Conservation (phyloP, 2,329 filamentous ascomycete species). For the Diplodia mutila region DNA sequence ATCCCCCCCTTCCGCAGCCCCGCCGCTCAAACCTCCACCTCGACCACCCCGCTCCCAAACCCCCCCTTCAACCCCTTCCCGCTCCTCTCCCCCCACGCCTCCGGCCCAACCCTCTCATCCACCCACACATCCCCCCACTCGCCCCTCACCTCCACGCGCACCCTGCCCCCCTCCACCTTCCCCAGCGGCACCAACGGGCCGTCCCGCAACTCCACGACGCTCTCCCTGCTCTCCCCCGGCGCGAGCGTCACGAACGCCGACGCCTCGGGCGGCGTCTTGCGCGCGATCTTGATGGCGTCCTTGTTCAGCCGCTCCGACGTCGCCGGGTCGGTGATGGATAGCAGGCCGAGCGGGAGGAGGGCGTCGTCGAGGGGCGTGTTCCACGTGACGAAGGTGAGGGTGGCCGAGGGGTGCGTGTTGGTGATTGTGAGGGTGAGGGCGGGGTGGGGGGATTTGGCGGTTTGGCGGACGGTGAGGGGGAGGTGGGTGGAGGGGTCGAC, state of each 20-base stretch:
- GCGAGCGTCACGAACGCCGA: slow-evolving; percentile 41
- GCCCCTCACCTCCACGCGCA: slow-evolving; percentile 41
- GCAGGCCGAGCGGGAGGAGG: slow-evolving; percentile 44
- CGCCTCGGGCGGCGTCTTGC: slow-evolving; percentile 43
- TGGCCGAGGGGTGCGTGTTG: slow-evolving; percentile 39
- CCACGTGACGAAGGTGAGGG: slow-evolving; percentile 46
- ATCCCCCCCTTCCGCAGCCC: too few species aligned
- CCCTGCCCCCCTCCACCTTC: slow-evolving; percentile 43
- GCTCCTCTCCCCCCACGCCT: neutral
- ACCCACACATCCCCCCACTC: slow-evolving; percentile 25
- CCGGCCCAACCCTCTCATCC: neutral
- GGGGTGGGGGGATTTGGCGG: slow-evolving; percentile 34
- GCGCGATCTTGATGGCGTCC: slow-evolving; percentile 33
- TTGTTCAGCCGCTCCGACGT: slow-evolving; percentile 39
- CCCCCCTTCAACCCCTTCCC: neutral
- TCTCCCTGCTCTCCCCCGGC: slow-evolving; percentile 39
- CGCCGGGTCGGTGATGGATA: slow-evolving; percentile 38
- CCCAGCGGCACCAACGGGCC: slow-evolving; percentile 44
- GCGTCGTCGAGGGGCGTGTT: slow-evolving; percentile 45
- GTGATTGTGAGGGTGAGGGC: slow-evolving; percentile 42
- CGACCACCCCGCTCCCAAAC: neutral
- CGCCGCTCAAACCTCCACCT: neutral
- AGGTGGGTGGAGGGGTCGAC: slow-evolving; percentile 32
- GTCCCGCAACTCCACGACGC: slow-evolving; percentile 37
- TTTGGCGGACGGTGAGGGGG: slow-evolving; percentile 37